Evolutionary conservation across 805 yeast species (phyloP).

Genomic region (Wilhelminamyces savonicus): DNA sequence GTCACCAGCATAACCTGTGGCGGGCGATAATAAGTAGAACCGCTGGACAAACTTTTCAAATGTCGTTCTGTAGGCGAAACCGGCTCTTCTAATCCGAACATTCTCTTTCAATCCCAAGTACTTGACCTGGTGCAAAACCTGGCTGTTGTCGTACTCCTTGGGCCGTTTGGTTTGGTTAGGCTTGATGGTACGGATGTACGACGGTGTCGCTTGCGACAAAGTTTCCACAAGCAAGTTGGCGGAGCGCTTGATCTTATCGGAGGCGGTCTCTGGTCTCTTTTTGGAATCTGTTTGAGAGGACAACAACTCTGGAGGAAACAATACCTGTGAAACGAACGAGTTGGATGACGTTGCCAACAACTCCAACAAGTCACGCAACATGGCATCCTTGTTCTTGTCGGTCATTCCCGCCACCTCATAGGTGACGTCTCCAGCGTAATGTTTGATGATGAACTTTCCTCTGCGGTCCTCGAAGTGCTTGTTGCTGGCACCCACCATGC

Average conservation of each 20-base stretch:
- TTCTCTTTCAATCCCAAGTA: conserved; percentile 95
- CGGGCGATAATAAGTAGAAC: conserved; percentile 78
- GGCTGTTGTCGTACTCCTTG: conserved; percentile 78
- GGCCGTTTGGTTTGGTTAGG: conserved; percentile 94
- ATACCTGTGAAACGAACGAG: conserved; percentile 53
- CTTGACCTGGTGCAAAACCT: conserved; percentile 92
- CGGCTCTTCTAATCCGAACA: conserved; percentile 96
- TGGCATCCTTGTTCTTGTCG: conserved; percentile 92
- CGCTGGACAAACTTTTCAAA: conserved; percentile 95
- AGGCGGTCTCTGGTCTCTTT: conserved; percentile 89
- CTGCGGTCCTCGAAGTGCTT: conserved; percentile 87
- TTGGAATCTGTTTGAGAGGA: conserved; percentile 46
- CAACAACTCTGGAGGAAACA: conserved; percentile 35
- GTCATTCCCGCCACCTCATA: conserved; percentile 89
- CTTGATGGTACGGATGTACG: conserved; percentile 94
- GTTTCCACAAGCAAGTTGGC: conserved; percentile 91
- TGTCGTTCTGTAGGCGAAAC: conserved; percentile 95
- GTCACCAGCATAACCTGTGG: conserved; percentile 87
- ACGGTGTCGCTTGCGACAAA: conserved; percentile 84
- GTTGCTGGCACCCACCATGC: conserved; percentile 68
- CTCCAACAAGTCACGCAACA: conserved; percentile 82
- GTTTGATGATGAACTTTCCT: conserved; percentile 83
- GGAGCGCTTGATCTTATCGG: conserved; percentile 86
- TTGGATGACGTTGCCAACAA: conserved; percentile 68
- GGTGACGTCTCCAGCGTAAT: conserved; percentile 97